Conservation (phyloP, 2,329 filamentous ascomycete species). For the Microthyrium microscopicum region DNA sequence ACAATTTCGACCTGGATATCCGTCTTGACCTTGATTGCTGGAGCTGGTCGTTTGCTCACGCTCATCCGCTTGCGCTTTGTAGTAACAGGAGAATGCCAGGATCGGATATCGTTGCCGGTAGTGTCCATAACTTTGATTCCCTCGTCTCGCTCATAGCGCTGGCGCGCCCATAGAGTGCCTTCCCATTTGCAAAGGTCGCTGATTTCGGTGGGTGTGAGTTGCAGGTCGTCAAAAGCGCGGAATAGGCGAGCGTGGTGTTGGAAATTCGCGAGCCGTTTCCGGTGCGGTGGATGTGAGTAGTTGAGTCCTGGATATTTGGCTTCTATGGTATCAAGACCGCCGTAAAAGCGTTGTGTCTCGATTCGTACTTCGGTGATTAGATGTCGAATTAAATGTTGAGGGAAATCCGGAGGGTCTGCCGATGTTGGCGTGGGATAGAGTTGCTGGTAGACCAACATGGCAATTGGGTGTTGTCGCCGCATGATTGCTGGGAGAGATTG, state of each 20-base stretch:
- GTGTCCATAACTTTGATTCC: conserved; percentile 54
- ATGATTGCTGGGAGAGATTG: too few relatives aligned
- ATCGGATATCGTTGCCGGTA: conserved; percentile 48
- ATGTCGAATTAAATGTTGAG: conserved; percentile 49
- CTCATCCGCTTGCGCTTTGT: conserved; percentile 12
- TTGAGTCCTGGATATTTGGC: conserved; percentile 70
- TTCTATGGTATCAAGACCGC: conserved; percentile 61
- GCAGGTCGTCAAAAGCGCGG: conserved; percentile 54
- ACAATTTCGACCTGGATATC: conserved; percentile 25
- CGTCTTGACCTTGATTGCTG: conserved; percentile 24
- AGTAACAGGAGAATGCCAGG: too few relatives aligned
- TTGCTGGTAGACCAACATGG: conserved; percentile 16
- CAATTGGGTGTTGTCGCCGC: conserved; percentile 7
- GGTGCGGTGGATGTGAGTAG: conserved; percentile 57
- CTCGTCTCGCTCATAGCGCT: conserved; percentile 62
- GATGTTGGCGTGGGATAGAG: conserved; percentile 54
- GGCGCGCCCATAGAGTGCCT: conserved; percentile 67
- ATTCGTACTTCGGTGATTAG: conserved; percentile 64
- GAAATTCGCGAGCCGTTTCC: conserved; percentile 61
- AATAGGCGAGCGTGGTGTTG: conserved; percentile 63
- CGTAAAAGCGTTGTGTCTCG: conserved; percentile 64
- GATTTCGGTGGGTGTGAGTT: conserved; percentile 54
- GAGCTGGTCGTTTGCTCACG: conserved; percentile 6
- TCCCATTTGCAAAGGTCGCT: conserved; percentile 63
- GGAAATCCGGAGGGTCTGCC: conserved; percentile 55